Evolutionary conservation across 192 early-diverging fungal species (phyloP).

Genomic region (Rhizophlyctis rosea): DNA sequence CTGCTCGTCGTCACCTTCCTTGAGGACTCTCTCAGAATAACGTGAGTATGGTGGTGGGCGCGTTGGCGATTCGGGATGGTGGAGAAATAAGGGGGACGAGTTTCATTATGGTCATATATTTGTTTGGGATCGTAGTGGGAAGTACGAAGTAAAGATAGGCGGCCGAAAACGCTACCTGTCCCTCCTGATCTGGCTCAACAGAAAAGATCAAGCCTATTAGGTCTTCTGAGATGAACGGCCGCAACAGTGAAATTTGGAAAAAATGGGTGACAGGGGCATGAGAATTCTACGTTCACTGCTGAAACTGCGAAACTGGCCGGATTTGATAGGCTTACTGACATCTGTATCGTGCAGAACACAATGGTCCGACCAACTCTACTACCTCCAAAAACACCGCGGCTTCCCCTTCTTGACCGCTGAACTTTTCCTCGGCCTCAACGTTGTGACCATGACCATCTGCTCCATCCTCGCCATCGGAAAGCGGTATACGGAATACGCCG

Average conservation of each 20-base stretch:
- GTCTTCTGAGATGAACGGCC: background rate
- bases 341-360: conserved; percentile 52
- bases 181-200: too few species aligned
- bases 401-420: conserved; percentile 81
- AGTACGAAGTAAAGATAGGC: too few species aligned
- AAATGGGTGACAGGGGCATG: too few species aligned
- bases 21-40: conserved; percentile 87
- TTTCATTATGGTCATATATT: background rate
- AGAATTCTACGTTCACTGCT: too few species aligned
- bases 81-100: conserved; percentile 1
- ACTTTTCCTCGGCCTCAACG: conserved; percentile 81
- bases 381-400: conserved; percentile 73
- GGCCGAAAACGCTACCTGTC: too few species aligned
- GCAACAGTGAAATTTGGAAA: too few species aligned
- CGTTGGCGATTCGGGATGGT: conserved; percentile 1
- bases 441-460: conserved; percentile 77
- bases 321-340: background rate
- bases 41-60: conserved; percentile 24
- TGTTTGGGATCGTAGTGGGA: too few species aligned
- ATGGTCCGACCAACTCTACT: conserved; percentile 86
- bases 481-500: conserved; percentile 78
- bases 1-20: conserved; percentile 96
- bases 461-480: conserved; percentile 82
- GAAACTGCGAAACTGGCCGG: background rate
- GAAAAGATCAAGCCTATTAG: background rate